Percentiles rank a stretch among this genome's conserved stretches.
These are phyloP conservation scores for Gomphus bonarii DNA, from an alignment of 1,284 basidiomycete genomes.

Conservation along the genomic window DNA sequence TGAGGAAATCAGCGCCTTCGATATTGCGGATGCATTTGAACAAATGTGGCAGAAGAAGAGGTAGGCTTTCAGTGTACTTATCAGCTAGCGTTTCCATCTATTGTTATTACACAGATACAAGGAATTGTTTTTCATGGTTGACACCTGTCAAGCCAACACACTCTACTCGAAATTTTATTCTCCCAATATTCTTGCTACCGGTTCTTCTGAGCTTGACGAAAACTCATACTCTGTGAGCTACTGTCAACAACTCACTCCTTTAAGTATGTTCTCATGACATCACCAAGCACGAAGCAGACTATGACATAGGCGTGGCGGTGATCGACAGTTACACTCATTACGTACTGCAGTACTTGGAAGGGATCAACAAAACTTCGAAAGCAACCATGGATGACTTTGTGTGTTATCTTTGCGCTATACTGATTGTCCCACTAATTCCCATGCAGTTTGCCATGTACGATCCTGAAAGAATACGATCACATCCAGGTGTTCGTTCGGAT, in stretches of 20 bases:
- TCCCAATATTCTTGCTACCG: slow-evolving; percentile 91
- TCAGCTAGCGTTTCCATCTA: neutral
- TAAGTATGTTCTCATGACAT: neutral
- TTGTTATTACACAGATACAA: slow-evolving; percentile 71
- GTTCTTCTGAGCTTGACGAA: slow-evolving; percentile 80
- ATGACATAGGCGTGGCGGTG: slow-evolving; percentile 90
- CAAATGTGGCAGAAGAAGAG: slow-evolving; percentile 97
- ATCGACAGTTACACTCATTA: slow-evolving; percentile 95
- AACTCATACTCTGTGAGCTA: slow-evolving; percentile 84
- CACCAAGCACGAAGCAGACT: slow-evolving; percentile 79
- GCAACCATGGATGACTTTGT: slow-evolving; percentile 81
- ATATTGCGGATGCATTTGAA: slow-evolving; percentile 93
- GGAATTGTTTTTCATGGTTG: slow-evolving; percentile 96
- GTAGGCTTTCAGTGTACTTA: slow-evolving; percentile 29
- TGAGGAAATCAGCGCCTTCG: slow-evolving; percentile 94
- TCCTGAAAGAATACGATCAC: slow-evolving; percentile 65
- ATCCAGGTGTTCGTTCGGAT: slow-evolving; percentile 80
- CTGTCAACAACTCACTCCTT: neutral
- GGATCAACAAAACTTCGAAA: slow-evolving; percentile 82
- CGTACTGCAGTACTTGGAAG: slow-evolving; percentile 85
- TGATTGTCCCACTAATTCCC: neutral
- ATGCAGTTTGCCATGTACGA: slow-evolving; percentile 75
- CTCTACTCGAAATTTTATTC: slow-evolving; percentile 95
- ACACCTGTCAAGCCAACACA: slow-evolving; percentile 97
- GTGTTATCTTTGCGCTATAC: slow-evolving; percentile 20